Conservation (phyloP, 2,329 filamentous ascomycete genomes). For the Macrophomina phaseolina region DNA sequence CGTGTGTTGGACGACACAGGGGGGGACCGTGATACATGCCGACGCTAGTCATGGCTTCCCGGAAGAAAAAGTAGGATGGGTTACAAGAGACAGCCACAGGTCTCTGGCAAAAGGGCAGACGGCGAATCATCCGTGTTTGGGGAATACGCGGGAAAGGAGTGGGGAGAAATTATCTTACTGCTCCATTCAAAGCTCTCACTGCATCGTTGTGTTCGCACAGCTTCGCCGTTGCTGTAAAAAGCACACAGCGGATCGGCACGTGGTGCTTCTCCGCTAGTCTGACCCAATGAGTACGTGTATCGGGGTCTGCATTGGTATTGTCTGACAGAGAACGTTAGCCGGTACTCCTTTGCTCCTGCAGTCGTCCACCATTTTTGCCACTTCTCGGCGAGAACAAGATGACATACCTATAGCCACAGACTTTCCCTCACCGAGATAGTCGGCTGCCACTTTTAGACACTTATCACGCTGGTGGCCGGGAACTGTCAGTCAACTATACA, state of each 20-base stretch:
- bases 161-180: constrained; percentile 32
- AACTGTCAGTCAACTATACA: constrained; percentile 39
- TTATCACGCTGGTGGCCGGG: constrained; percentile 57
- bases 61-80: neutral
- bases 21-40: neutral
- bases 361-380: neutral
- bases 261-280: constrained; percentile 71
- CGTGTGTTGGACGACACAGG: constrained; percentile 32
- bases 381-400: constrained; percentile 24
- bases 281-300: constrained; percentile 80
- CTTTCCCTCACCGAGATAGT: constrained; percentile 66
- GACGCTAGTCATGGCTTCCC: neutral
- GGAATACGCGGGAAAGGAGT: constrained; percentile 28
- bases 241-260: constrained; percentile 82
- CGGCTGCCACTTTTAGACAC: constrained; percentile 73
- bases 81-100: constrained; percentile 5
- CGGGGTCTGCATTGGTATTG: constrained; percentile 89
- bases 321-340: constrained; percentile 58
- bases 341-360: constrained; percentile 12
- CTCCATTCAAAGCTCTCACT: constrained; percentile 70
- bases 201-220: constrained; percentile 86
- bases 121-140: neutral
- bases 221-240: constrained; percentile 74
- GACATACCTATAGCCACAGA: constrained; percentile 79
- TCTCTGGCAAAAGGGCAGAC: constrained; percentile 21